These are phyloP conservation scores for Cytospora piceae DNA, from an alignment of 2,329 filamentous ascomycete species.

Conservation along the genomic window DNA sequence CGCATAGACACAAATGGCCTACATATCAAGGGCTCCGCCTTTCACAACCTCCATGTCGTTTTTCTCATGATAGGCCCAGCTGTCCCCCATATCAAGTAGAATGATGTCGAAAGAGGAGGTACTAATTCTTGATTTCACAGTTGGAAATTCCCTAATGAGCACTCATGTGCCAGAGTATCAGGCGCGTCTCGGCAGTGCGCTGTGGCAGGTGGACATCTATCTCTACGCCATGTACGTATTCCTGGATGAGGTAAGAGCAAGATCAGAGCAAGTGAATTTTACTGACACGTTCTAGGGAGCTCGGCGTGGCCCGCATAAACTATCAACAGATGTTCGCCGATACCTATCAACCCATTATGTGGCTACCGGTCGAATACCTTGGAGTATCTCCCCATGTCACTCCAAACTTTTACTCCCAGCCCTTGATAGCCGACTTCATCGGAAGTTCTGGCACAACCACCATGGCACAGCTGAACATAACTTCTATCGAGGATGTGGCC, in stretches of 20 bases:
- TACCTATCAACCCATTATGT: conserved; percentile 38
- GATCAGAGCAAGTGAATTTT: background rate
- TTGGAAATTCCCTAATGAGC: conserved; percentile 40
- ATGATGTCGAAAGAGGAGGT: background rate
- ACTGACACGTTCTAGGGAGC: conserved; percentile 9
- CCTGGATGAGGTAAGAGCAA: background rate
- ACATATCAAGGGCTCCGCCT: too few relatives aligned
- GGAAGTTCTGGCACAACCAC: conserved; percentile 37
- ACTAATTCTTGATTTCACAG: background rate
- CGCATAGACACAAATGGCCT: background rate
- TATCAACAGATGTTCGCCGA: conserved; percentile 39
- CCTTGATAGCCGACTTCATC: conserved; percentile 42
- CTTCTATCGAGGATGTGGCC: conserved; percentile 9
- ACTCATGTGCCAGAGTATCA: conserved; percentile 39
- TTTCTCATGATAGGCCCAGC: too few relatives aligned
- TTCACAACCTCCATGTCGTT: too few relatives aligned
- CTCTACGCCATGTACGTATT: conserved; percentile 37
- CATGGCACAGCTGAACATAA: conserved; percentile 34
- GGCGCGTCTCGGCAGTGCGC: conserved; percentile 40
- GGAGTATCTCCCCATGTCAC: conserved; percentile 40
- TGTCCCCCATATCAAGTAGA: background rate
- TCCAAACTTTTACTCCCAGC: conserved; percentile 43
- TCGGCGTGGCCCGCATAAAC: conserved; percentile 41
- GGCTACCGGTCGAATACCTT: conserved; percentile 38
- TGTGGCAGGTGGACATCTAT: conserved; percentile 44